These are phyloP conservation scores for Synchytrium microbalum DNA, from an alignment of 371 early-diverging fungal species.

Conservation along the genomic window DNA sequence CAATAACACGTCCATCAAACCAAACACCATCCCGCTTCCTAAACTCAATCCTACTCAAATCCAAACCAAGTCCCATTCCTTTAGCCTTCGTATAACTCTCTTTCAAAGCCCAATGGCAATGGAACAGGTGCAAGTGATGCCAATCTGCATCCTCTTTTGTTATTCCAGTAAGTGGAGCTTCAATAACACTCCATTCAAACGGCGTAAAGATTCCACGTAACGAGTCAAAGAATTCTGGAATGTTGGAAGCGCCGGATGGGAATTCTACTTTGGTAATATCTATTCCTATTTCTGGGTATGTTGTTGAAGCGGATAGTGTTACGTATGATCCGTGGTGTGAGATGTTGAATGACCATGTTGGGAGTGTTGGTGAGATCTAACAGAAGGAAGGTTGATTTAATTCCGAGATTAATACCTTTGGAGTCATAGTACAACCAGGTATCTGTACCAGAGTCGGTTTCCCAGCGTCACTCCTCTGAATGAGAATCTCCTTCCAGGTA, in stretches of 20 bases:
- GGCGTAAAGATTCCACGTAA: not conserved
- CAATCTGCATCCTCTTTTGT: not conserved
- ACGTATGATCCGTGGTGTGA: not conserved
- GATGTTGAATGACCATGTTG: not conserved
- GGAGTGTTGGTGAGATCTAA: not conserved
- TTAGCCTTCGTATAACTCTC: not conserved
- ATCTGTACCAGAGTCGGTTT: not conserved
- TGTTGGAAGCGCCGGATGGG: no score
- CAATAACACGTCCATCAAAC: no score
- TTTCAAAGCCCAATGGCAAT: constrained; percentile 1
- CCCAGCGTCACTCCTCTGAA: not conserved
- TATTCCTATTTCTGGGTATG: not conserved
- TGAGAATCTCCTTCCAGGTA: not conserved
- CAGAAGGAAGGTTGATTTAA: no score
- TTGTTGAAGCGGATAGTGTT: not conserved
- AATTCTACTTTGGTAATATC: not conserved
- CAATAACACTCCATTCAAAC: not conserved
- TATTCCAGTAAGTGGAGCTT: not conserved
- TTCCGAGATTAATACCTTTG: no score
- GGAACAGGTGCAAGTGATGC: not conserved
- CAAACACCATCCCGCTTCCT: no score
- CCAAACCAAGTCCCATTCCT: not conserved
- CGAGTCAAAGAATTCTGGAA: not conserved
- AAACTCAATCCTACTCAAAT: not conserved
- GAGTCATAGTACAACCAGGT: no score